Base-by-base conservation (phyloP, 2,329 filamentous ascomycete genomes). In the Paracamarosporium sp. region DNA sequence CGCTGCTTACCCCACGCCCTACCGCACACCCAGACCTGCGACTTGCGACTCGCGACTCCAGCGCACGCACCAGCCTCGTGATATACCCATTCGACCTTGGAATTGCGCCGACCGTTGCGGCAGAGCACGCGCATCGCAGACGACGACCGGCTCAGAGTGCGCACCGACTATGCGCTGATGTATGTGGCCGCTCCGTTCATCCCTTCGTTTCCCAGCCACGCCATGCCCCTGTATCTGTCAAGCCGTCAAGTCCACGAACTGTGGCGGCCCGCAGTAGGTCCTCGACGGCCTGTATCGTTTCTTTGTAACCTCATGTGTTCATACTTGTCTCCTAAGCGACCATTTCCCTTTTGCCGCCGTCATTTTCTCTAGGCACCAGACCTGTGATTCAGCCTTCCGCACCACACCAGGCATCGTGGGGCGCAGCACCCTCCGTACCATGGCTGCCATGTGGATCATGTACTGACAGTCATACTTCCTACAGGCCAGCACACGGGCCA, bases 141-240 rank as follows among this genome's bases (percentile, higher is more conserved):
- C 55, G 60, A 55, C 59, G 60, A 61, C 53, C 56, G 57, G 54
- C 57, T 28, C 45, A 50, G 53, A 7, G 52, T 57, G 56, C 57
- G 62, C 62, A 59, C 55, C 63, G 44, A 61, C 56, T 52, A 66
- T 66, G 69, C 60, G 66, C 66, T 69, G 66, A 71, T 75, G 72
- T 75, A 75, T 62, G 71, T 74, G 62, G 58, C 38, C 66, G 67
- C 66, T 63, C 66, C 60, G 54, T 67, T 72, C 60, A 48, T 60
- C 59, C 59, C 50, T 51, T 53, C 56, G 52, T 43, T 53, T 57
- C 53, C 61, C 52, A 62, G 62, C 57, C 67, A 68, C 59, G 65
- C 65, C 38, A 59, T 63, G 53, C 20, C 44, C 46, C 48, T 54
- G 56, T 53, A 53, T 53, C 36, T 40, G 36, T 9, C 17, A 4